Conservation (phyloP, 225 moss, liverwort and hornwort species). For the Polytrichum commune region DNA sequence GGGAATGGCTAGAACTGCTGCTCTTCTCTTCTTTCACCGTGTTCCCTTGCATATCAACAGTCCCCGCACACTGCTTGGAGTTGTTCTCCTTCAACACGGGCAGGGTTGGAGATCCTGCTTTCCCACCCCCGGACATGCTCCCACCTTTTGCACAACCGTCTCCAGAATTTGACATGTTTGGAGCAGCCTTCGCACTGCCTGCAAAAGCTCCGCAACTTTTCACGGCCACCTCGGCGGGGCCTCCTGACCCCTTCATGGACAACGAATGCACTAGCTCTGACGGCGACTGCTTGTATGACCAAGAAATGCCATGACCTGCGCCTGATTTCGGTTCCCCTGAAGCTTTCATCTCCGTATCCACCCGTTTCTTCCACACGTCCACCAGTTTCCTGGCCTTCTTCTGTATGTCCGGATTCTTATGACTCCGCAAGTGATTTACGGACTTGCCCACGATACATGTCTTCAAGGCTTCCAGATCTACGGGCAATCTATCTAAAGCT, state of each 20-base stretch:
- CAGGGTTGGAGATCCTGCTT: constrained; percentile 37
- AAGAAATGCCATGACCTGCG: constrained; percentile 69
- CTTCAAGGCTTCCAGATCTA: constrained; percentile 90
- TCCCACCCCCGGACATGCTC: constrained; percentile 33
- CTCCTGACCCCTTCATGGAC: constrained; percentile 54
- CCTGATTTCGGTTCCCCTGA: constrained; percentile 80
- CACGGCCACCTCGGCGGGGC: constrained; percentile 61
- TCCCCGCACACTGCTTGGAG: constrained; percentile 23
- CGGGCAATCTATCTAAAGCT: constrained; percentile 90
- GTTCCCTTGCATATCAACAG: constrained; percentile 38
- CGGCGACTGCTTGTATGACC: constrained; percentile 71
- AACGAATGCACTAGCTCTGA: constrained; percentile 72
- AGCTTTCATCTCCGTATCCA: constrained; percentile 83
- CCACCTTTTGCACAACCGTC: constrained; percentile 49
- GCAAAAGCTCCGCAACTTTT: constrained; percentile 76
- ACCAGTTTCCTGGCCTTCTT: constrained; percentile 91
- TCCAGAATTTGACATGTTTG: constrained; percentile 52
- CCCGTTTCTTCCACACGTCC: constrained; percentile 98
- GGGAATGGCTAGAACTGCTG: constrained; percentile 63
- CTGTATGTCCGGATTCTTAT: constrained; percentile 88
- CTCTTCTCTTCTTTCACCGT: constrained; percentile 85
- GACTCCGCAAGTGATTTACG: constrained; percentile 88
- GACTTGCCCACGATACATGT: constrained; percentile 95
- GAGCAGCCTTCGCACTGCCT: constrained; percentile 56
- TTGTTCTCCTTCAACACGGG: constrained; percentile 43